These are phyloP conservation scores for Backusella parvicylindrica DNA, from an alignment of 192 early-diverging fungal genomes.

Conservation along the genomic window DNA sequence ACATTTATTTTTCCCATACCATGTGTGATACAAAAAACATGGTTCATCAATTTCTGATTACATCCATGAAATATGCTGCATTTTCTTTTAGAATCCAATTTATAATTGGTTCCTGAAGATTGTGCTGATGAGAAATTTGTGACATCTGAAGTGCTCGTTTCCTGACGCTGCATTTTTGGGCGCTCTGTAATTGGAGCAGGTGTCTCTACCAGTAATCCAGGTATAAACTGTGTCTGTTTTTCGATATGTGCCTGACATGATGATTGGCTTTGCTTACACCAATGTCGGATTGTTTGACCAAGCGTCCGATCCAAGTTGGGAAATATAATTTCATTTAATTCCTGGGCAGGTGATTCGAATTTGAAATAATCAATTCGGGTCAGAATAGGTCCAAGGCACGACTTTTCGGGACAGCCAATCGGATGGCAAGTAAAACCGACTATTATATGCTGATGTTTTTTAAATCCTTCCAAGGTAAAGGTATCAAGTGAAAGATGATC, in stretches of 20 bases:
- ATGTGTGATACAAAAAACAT: slow-evolving; percentile 55
- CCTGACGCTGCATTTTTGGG: background rate
- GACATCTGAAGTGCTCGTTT: background rate
- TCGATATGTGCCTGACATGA: background rate
- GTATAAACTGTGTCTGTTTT: background rate
- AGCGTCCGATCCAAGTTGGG: background rate
- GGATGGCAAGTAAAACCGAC: slow-evolving; percentile 9
- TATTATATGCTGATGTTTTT: slow-evolving; percentile 14
- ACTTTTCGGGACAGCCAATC: slow-evolving; percentile 23
- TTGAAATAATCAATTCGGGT: slow-evolving; percentile 11
- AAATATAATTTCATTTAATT: background rate
- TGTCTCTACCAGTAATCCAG: background rate
- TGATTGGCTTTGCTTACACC: background rate
- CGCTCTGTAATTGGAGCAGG: background rate
- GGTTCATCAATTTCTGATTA: slow-evolving; percentile 43
- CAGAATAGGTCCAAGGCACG: slow-evolving; percentile 20
- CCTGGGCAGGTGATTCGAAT: background rate
- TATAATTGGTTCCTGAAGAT: background rate
- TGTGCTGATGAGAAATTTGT: background rate
- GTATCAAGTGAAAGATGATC: slow-evolving; percentile 20
- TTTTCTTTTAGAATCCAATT: background rate
- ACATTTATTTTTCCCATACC: slow-evolving; percentile 48
- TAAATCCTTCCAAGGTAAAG: slow-evolving; percentile 6
- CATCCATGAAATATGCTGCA: slow-evolving; percentile 24
- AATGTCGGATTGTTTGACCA: background rate